Conservation (phyloP, 768 basidiomycete species). For the Russula virescens region DNA sequence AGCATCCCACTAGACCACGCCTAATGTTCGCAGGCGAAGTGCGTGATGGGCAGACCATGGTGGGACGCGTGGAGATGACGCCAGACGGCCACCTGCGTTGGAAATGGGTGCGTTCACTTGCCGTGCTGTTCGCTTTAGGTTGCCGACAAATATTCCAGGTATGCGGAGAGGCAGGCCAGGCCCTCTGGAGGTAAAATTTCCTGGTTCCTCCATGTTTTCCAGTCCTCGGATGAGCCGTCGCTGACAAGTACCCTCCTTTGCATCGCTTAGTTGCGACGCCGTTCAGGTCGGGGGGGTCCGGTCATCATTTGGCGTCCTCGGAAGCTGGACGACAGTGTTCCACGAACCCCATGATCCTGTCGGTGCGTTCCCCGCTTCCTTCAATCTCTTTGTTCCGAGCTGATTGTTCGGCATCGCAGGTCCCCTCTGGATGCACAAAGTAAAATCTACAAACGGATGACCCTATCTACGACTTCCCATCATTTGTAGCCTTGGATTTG, state of each 20-base stretch:
- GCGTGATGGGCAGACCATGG: conserved; percentile 41
- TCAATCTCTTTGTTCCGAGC: background rate
- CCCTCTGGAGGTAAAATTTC: conserved; percentile 27
- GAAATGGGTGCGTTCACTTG: conserved; percentile 49
- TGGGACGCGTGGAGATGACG: conserved; percentile 51
- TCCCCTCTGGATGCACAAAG: conserved; percentile 31
- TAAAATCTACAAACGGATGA: background rate
- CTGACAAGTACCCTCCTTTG: background rate
- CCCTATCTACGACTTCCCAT: background rate
- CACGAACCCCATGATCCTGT: conserved; percentile 46
- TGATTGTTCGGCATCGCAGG: conserved; percentile 21
- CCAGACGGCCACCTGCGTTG: conserved; percentile 53
- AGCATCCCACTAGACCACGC: conserved; percentile 45
- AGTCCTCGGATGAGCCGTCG: background rate
- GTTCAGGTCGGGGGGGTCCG: conserved; percentile 57
- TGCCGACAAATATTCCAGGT: conserved; percentile 6
- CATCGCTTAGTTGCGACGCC: conserved; percentile 45
- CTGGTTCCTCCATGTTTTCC: background rate
- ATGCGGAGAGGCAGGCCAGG: conserved; percentile 25
- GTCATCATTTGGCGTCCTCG: conserved; percentile 55
- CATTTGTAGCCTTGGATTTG: background rate
- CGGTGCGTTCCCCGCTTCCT: conserved; percentile 31
- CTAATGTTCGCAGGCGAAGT: conserved; percentile 52
- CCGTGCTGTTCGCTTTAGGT: background rate
- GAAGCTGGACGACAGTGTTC: conserved; percentile 44